phyloP scores from a whole-genome alignment of 805 yeast species.

The Saccharomyces mikatae region DNA sequence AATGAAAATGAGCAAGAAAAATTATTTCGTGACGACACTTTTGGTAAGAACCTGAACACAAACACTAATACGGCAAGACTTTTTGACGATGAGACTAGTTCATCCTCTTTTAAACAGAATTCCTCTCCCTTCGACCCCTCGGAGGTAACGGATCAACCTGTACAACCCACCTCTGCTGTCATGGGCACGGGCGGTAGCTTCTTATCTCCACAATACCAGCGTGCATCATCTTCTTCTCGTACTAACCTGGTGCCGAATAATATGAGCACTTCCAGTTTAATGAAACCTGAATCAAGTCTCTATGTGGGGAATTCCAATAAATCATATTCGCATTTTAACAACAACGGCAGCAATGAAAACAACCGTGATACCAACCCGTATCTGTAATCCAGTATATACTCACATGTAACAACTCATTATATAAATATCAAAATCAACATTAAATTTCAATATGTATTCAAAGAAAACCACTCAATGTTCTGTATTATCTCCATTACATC shows the following conservation, averaged over 20 bases:
- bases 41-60: conserved; percentile 8
- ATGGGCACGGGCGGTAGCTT: conserved; percentile 13
- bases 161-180: conserved; percentile 26
- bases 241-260: conserved; percentile 8
- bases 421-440: background rate
- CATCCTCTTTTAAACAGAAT: conserved; percentile 6
- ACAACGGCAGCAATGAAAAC: conserved; percentile 1
- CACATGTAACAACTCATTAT: background rate
- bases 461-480: background rate
- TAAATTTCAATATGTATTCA: background rate
- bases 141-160: conserved; percentile 10
- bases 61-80: conserved; percentile 4
- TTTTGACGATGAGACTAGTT: conserved; percentile 15
- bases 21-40: conserved; percentile 17
- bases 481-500: background rate
- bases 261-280: conserved; percentile 12
- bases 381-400: conserved; percentile 4
- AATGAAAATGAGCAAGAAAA: conserved; percentile 29
- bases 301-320: conserved; percentile 11
- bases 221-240: conserved; percentile 11
- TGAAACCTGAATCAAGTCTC: conserved; percentile 29
- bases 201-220: conserved; percentile 4
- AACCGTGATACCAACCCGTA: conserved; percentile 11
- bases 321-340: background rate
- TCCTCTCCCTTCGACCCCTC: background rate